Conservation (phyloP, 2,329 filamentous ascomycete genomes). For the Bipolaris victoriae region DNA sequence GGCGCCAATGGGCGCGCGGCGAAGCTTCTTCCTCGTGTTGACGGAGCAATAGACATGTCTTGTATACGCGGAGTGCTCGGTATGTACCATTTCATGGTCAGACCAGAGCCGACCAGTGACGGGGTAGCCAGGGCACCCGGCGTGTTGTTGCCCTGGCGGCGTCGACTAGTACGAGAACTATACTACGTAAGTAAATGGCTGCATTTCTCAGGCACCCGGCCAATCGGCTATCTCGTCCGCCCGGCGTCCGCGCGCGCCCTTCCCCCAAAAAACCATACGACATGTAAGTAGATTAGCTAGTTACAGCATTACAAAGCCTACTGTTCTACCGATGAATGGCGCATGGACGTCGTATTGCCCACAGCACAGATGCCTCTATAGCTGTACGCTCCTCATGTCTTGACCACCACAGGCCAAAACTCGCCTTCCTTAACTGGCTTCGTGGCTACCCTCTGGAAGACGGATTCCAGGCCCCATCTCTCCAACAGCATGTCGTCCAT, state of each 20-base stretch:
- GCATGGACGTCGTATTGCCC: no score
- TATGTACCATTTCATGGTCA: no score
- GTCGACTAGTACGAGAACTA: no score
- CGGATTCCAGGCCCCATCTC: slow-evolving; percentile 19
- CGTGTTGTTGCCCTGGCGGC: no score
- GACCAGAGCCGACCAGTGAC: no score
- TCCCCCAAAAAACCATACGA: no score
- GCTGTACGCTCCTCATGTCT: not conserved
- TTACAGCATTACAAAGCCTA: no score
- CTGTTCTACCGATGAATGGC: no score
- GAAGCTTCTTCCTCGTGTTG: not conserved
- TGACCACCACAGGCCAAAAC: slow-evolving; percentile 16
- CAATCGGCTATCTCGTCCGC: slow-evolving; percentile 13
- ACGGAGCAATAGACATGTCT: not conserved
- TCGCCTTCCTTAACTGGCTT: slow-evolving; percentile 9
- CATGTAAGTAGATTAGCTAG: no score
- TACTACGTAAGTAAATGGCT: not conserved
- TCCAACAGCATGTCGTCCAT: slow-evolving; percentile 4
- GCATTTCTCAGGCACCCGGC: slow-evolving; percentile 15
- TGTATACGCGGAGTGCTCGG: no score
- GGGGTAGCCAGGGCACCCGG: no score
- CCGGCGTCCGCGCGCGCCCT: no score
- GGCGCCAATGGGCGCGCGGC: not conserved
- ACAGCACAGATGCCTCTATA: not conserved
- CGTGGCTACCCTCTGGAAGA: slow-evolving; percentile 2